phyloP scores from a whole-genome alignment of 2,329 filamentous ascomycete species.

The Ampelomyces quisqualis region DNA sequence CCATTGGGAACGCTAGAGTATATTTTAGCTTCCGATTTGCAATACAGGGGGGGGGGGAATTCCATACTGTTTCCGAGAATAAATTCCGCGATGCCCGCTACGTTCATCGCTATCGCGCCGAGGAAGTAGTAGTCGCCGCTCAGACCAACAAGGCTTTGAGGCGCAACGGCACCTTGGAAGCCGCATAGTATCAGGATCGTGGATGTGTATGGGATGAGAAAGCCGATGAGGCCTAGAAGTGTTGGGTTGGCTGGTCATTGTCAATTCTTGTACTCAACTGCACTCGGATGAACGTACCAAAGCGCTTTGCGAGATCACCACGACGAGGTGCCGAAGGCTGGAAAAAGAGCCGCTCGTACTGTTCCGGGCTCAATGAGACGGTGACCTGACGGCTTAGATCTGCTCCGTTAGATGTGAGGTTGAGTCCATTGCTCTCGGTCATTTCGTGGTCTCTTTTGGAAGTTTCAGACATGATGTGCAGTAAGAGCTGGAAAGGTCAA shows the following conservation, averaged over 20 bases:
- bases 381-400: conserved; percentile 23
- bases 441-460: conserved; percentile 19
- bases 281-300: conserved; percentile 7
- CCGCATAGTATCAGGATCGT: conserved; percentile 24
- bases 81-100: conserved; percentile 25
- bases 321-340: conserved; percentile 22
- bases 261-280: not conserved
- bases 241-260: conserved; percentile 16
- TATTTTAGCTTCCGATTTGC: not conserved
- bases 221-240: conserved; percentile 20
- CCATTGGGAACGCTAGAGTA: conserved; percentile 23
- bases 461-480: conserved; percentile 12
- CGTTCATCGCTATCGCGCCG: conserved; percentile 21
- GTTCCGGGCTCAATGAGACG: conserved; percentile 20
- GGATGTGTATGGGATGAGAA: conserved; percentile 23
- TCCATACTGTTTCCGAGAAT: conserved; percentile 22
- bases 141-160: conserved; percentile 20
- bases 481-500: not conserved
- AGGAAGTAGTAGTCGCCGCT: conserved; percentile 28
- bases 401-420: conserved; percentile 7
- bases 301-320: conserved; percentile 23
- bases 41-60: not conserved
- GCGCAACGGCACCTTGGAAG: conserved; percentile 21
- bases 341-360: conserved; percentile 29
- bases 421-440: conserved; percentile 14